These are phyloP conservation scores for Populus alba DNA, from an alignment of 345 rosid species.

Conservation along the genomic window DNA sequence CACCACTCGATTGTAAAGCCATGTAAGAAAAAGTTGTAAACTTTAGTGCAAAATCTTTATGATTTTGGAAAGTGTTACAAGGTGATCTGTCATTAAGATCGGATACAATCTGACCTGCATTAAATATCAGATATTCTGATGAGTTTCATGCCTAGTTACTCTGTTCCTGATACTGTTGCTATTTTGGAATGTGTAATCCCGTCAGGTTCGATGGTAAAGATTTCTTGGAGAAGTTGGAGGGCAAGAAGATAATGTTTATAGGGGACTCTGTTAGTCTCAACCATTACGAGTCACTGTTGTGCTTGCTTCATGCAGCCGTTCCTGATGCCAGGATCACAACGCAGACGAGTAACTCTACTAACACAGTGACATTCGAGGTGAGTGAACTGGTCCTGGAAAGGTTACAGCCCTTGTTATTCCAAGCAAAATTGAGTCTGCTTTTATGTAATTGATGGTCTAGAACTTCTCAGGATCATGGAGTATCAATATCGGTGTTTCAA, in stretches of 20 bases:
- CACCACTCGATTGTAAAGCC: too few species aligned
- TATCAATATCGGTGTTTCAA: conserved; percentile 39
- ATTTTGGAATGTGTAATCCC: not conserved
- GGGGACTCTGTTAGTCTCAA: conserved; percentile 68
- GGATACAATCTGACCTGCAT: too few species aligned
- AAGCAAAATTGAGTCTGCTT: not conserved
- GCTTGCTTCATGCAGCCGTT: conserved; percentile 54
- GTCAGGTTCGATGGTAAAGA: conserved; percentile 52
- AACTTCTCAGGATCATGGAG: conserved; percentile 45
- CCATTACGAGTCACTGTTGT: conserved; percentile 54
- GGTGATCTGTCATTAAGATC: too few species aligned
- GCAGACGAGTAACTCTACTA: conserved; percentile 7
- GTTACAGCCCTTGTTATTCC: not conserved
- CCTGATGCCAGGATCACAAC: conserved; percentile 34
- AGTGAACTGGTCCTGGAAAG: too few species aligned
- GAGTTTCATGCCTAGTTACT: not conserved
- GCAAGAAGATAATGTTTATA: conserved; percentile 57
- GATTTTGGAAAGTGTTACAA: too few species aligned
- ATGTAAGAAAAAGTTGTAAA: too few species aligned
- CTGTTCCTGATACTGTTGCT: not conserved
- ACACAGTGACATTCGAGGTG: too few species aligned
- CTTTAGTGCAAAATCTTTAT: too few species aligned
- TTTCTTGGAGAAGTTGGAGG: conserved; percentile 36
- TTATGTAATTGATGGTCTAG: not conserved
- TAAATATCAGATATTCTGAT: not conserved